Evolutionary conservation across 768 basidiomycete genomes (phyloP).

Genomic region (Mycena floridula): DNA sequence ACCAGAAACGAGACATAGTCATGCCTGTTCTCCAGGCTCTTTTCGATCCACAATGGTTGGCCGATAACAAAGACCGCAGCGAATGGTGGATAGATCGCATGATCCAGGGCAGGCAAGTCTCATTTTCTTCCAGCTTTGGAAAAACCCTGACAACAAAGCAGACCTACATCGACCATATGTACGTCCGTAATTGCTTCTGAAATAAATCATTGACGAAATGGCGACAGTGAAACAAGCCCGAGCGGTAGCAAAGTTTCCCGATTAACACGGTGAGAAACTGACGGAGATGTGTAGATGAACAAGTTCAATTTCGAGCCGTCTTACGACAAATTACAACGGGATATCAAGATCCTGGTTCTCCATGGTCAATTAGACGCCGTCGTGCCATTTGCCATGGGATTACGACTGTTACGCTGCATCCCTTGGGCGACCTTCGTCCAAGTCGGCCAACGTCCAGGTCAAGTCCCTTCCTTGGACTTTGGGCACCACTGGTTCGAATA

Average conservation of each 20-base stretch:
- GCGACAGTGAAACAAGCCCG: slow-evolving; percentile 25
- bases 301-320: neutral
- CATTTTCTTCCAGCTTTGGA: neutral
- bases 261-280: neutral
- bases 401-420: slow-evolving; percentile 28
- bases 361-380: slow-evolving; percentile 34
- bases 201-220: neutral
- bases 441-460: slow-evolving; percentile 24
- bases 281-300: neutral
- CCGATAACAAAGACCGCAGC: slow-evolving; percentile 17
- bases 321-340: slow-evolving; percentile 23
- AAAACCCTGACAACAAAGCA: neutral
- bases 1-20: slow-evolving; percentile 25
- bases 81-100: slow-evolving; percentile 12
- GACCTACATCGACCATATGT: slow-evolving; percentile 4
- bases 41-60: slow-evolving; percentile 30
- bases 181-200: neutral
- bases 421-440: slow-evolving; percentile 30
- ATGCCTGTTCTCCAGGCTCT: slow-evolving; percentile 20
- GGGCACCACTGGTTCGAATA: slow-evolving; percentile 44
- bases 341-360: slow-evolving; percentile 30
- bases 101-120: slow-evolving; percentile 13
- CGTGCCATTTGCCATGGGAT: slow-evolving; percentile 29
- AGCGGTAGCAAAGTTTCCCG: slow-evolving; percentile 17
- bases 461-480: slow-evolving; percentile 30